Evolutionary conservation across 495 filamentous ascomycete genomes (phyloP).

Genomic region (Pyronema omphalodes): DNA sequence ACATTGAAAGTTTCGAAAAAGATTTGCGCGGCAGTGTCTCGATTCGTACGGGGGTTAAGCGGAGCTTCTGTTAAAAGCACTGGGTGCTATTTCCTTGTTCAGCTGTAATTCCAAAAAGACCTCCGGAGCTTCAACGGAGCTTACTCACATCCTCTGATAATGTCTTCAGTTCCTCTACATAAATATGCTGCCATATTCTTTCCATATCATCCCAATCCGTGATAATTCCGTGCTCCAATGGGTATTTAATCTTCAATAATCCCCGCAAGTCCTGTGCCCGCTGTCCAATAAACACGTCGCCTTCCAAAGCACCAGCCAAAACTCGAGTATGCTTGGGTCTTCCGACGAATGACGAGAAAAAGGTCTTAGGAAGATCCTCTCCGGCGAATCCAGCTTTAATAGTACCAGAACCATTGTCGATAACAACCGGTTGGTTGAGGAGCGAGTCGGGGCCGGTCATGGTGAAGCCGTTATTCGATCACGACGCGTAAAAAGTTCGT

Average conservation of each 20-base stretch:
- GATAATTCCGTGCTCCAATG: conserved; percentile 99
- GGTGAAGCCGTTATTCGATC: background rate
- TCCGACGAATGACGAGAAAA: conserved; percentile 95
- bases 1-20: conserved; percentile 99
- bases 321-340: conserved; percentile 94
- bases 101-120: background rate
- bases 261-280: conserved; percentile 62
- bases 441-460: conserved; percentile 43
- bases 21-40: conserved; percentile 99
- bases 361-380: conserved; percentile 85
- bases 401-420: conserved; percentile 97
- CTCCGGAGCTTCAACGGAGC: background rate
- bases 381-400: conserved; percentile 95
- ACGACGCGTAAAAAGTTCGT: too few species aligned
- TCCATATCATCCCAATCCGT: conserved; percentile 99
- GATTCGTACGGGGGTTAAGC: conserved; percentile 99
- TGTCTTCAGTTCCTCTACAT: conserved; percentile 91
- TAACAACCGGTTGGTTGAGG: conserved; percentile 92
- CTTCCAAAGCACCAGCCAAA: conserved; percentile 85
- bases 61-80: conserved; percentile 97
- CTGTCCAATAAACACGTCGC: conserved; percentile 91
- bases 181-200: conserved; percentile 99
- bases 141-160: conserved; percentile 72
- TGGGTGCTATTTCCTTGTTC: conserved; percentile 50
- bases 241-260: conserved; percentile 97